Percentiles rank a stretch among this genome's conserved stretches.
Evolutionary conservation across 441 rosid species (phyloP).

Genomic region (Gossypium laxum): DNA sequence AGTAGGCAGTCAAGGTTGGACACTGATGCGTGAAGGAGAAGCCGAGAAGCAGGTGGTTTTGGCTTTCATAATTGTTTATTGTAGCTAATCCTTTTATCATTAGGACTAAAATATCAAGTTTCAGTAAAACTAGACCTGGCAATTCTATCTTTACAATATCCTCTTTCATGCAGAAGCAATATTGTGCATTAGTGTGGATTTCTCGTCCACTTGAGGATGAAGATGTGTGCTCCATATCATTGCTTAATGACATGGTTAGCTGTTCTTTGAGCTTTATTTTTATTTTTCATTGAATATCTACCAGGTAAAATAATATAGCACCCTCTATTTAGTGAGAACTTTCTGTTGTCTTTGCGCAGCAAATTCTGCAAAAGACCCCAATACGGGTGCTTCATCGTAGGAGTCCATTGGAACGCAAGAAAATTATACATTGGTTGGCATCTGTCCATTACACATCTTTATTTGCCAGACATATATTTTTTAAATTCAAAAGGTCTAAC

Average conservation of each 20-base stretch:
- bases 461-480: not conserved
- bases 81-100: not conserved
- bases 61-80: conserved; percentile 3
- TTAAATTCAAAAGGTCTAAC: conserved; percentile 2
- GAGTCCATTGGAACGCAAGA: conserved; percentile 82
- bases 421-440: conserved; percentile 64
- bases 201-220: conserved; percentile 71
- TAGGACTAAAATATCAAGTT: not conserved
- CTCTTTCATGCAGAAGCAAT: conserved; percentile 61
- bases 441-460: conserved; percentile 13
- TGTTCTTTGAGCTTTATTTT: conserved; percentile 8
- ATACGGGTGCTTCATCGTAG: conserved; percentile 92
- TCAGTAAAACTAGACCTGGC: not conserved
- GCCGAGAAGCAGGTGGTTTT: conserved; percentile 74
- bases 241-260: conserved; percentile 58
- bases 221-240: conserved; percentile 46
- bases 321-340: not conserved
- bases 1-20: conserved; percentile 63
- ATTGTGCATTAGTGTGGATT: conserved; percentile 87
- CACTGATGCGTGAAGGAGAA: conserved; percentile 93
- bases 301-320: not conserved
- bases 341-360: conserved; percentile 30
- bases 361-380: conserved; percentile 79
- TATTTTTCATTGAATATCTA: not conserved
- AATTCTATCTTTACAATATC: not conserved